Conservation (phyloP, 1,284 basidiomycete genomes). For the Microbotryum lychnidis-dioicae region DNA sequence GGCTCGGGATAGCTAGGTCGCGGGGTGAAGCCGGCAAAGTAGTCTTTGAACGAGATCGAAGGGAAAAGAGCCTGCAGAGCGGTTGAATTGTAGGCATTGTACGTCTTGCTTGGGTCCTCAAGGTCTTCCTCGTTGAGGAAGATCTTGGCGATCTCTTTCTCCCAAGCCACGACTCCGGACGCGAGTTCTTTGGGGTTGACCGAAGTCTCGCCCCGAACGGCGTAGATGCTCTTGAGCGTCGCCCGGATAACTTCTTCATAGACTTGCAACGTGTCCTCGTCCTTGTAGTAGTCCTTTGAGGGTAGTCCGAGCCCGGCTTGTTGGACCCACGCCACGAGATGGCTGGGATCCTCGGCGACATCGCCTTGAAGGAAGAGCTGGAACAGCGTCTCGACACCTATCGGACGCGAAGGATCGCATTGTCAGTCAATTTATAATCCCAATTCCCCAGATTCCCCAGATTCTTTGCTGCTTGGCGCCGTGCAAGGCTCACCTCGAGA, state of each 20-base stretch:
- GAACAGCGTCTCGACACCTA: constrained; percentile 71
- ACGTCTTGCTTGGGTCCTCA: constrained; percentile 69
- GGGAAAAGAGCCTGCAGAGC: constrained; percentile 50
- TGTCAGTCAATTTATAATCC: background rate
- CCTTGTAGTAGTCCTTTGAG: constrained; percentile 84
- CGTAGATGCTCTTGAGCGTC: constrained; percentile 41
- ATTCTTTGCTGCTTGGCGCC: background rate
- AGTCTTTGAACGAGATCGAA: constrained; percentile 65
- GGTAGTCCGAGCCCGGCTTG: constrained; percentile 80
- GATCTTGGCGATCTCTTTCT: constrained; percentile 68
- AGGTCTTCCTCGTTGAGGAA: constrained; percentile 66
- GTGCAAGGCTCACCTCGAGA: constrained; percentile 54
- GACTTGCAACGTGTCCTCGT: constrained; percentile 58
- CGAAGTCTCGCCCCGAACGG: constrained; percentile 43
- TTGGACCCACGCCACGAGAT: constrained; percentile 75
- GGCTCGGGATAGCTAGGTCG: constrained; percentile 58
- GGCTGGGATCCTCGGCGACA: constrained; percentile 76
- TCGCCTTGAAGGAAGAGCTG: constrained; percentile 76
- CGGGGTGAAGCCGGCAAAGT: constrained; percentile 75
- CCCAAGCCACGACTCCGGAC: constrained; percentile 66
- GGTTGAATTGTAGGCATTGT: constrained; percentile 79
- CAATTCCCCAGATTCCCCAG: too few relatives aligned
- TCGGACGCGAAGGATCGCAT: background rate
- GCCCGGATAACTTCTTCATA: constrained; percentile 58
- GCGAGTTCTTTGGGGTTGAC: constrained; percentile 52